Evolutionary conservation across 1,139 yeast species (phyloP).

Genomic region (Geotrichum restrictum): DNA sequence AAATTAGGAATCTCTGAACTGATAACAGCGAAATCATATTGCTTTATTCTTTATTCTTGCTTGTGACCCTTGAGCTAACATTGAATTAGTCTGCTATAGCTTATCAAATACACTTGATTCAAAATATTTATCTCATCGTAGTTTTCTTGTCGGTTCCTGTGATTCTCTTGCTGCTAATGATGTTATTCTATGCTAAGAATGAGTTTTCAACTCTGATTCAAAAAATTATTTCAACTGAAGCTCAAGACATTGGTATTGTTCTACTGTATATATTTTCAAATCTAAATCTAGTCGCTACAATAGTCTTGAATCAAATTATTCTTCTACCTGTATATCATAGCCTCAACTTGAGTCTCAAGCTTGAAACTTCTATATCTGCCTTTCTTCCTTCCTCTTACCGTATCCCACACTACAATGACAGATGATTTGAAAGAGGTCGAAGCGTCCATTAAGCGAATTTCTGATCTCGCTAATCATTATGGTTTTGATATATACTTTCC

Average conservation of each 20-base stretch:
- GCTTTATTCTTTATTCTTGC: not conserved
- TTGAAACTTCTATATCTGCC: no score
- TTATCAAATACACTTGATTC: not conserved
- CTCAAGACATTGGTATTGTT: not conserved
- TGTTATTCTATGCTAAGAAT: slow-evolving; percentile 12
- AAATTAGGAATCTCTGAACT: slow-evolving; percentile 7
- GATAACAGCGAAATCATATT: not conserved
- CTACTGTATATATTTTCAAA: not conserved
- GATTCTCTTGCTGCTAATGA: slow-evolving; percentile 7
- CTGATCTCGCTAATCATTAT: not conserved
- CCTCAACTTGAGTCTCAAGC: no score
- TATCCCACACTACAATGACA: not conserved
- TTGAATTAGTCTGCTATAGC: not conserved
- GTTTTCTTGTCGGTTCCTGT: not conserved
- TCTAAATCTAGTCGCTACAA: not conserved
- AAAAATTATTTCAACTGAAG: slow-evolving; percentile 3
- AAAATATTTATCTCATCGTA: not conserved
- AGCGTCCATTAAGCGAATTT: not conserved
- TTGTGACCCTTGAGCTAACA: not conserved
- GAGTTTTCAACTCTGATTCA: slow-evolving; percentile 1
- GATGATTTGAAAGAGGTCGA: not conserved
- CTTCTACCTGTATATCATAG: no score
- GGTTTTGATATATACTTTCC: slow-evolving; percentile 45
- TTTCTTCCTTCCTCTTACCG: not conserved
- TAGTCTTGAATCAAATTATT: no score